A percentile compares a stretch with the other conserved stretches of the same genome.
Evolutionary conservation across 2,329 filamentous ascomycete species (phyloP).

Genomic region (Setomelanomma holmii): DNA sequence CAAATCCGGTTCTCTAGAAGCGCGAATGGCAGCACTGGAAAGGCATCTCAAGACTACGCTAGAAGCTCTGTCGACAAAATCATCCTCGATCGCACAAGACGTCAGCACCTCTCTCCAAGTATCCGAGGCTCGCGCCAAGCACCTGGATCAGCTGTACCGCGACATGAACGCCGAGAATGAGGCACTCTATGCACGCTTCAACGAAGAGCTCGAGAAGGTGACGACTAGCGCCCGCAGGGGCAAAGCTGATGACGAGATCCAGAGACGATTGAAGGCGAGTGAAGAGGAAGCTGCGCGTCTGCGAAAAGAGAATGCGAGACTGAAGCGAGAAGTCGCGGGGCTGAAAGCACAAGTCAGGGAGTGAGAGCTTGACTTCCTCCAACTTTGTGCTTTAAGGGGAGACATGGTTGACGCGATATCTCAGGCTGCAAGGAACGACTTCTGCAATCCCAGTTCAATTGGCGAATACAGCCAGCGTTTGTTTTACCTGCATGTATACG

Average conservation of each 20-base stretch:
- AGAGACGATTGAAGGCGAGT: slow-evolving; percentile 72
- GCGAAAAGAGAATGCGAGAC: slow-evolving; percentile 83
- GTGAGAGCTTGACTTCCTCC: slow-evolving; percentile 25
- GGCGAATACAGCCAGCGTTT: neutral
- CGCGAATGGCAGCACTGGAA: slow-evolving; percentile 72
- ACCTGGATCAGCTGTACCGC: slow-evolving; percentile 87
- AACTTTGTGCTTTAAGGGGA: neutral
- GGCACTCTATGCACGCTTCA: slow-evolving; percentile 89
- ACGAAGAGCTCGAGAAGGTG: slow-evolving; percentile 86
- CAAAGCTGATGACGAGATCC: slow-evolving; percentile 80
- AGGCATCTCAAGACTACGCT: slow-evolving; percentile 63
- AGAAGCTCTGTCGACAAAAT: slow-evolving; percentile 42
- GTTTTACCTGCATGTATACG: slow-evolving; percentile 16
- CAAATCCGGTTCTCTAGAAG: slow-evolving; percentile 51
- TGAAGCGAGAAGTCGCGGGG: slow-evolving; percentile 83
- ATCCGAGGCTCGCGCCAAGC: slow-evolving; percentile 78
- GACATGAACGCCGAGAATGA: slow-evolving; percentile 91
- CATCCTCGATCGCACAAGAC: slow-evolving; percentile 68
- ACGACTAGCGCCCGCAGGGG: slow-evolving; percentile 73
- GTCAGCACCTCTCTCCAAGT: slow-evolving; percentile 75
- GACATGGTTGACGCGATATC: slow-evolving; percentile 6
- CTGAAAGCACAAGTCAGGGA: slow-evolving; percentile 59
- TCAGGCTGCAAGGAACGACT: slow-evolving; percentile 6
- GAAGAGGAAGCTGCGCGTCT: slow-evolving; percentile 78
- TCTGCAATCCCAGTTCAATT: neutral